Evolutionary conservation across 108 stramenopile genomes (phyloP).

Genomic region (Asterionellopsis glacialis): DNA sequence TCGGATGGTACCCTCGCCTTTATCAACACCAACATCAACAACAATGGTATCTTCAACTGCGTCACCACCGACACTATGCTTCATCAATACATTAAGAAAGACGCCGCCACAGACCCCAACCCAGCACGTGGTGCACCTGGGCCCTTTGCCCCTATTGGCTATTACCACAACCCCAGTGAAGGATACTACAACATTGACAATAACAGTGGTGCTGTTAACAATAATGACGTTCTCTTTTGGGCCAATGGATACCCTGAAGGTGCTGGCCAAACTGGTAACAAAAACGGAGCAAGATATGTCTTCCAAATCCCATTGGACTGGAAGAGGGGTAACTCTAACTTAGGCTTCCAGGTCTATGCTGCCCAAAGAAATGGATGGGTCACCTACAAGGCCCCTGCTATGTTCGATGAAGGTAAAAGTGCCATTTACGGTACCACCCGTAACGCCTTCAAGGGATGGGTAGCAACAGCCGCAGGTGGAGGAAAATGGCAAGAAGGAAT

Average conservation of each 20-base stretch:
- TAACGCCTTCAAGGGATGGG: constrained; percentile 23
- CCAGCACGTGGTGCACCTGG: background rate
- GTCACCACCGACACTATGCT: no score
- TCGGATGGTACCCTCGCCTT: constrained; percentile 34
- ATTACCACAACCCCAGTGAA: constrained; percentile 32
- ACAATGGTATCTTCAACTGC: constrained; percentile 22
- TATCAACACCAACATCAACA: constrained; percentile 31
- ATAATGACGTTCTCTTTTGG: constrained; percentile 21
- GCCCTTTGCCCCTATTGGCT: constrained; percentile 27
- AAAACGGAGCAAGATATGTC: constrained; percentile 16
- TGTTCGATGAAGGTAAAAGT: constrained; percentile 24
- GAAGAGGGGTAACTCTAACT: background rate
- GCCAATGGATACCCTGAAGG: constrained; percentile 3
- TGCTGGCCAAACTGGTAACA: constrained; percentile 8
- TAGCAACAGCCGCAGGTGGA: no score
- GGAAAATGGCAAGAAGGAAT: no score
- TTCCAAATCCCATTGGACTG: constrained; percentile 24
- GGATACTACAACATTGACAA: constrained; percentile 21
- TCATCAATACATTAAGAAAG: no score
- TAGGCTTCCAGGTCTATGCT: constrained; percentile 17
- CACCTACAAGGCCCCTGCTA: background rate
- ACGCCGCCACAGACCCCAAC: no score
- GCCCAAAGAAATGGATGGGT: constrained; percentile 10
- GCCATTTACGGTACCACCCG: constrained; percentile 22
- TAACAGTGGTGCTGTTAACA: constrained; percentile 19